Evolutionary conservation across 331 rosid genomes (phyloP).

Genomic region (Rosa hybrid): DNA sequence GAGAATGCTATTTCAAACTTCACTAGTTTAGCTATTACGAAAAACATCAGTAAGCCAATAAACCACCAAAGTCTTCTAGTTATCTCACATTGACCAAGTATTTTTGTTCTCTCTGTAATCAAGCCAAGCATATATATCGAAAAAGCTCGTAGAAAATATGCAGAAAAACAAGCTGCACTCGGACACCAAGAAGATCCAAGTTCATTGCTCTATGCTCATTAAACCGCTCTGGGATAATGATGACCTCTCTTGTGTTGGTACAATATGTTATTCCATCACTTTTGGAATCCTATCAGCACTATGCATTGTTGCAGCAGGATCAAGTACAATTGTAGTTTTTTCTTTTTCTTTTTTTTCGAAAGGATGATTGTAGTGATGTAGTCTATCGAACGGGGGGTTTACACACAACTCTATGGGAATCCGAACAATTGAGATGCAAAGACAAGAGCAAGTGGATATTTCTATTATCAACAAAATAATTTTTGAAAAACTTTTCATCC

Average conservation of each 20-base stretch:
- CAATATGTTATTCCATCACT: constrained; percentile 68
- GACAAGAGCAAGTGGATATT: background rate
- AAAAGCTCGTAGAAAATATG: constrained; percentile 23
- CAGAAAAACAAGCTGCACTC: constrained; percentile 52
- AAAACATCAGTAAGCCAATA: too few species aligned
- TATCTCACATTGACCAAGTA: too few species aligned
- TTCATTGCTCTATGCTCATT: background rate
- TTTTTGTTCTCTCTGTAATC: too few species aligned
- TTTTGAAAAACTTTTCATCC: background rate
- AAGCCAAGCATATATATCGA: too few species aligned
- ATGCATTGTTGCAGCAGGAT: constrained; percentile 53
- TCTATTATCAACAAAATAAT: constrained; percentile 4
- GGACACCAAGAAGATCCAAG: background rate
- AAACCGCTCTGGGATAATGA: constrained; percentile 16
- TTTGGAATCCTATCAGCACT: constrained; percentile 58
- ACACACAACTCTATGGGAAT: constrained; percentile 57
- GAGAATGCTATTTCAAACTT: too few species aligned
- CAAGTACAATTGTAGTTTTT: constrained; percentile 55
- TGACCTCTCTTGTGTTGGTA: constrained; percentile 43
- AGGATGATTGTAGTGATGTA: constrained; percentile 6
- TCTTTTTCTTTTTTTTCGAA: background rate
- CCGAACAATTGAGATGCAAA: constrained; percentile 21
- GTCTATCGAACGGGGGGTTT: constrained; percentile 40
- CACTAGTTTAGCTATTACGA: too few species aligned
- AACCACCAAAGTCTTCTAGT: too few species aligned